Evolutionary conservation across 768 basidiomycete species (phyloP), one percentile per base, ranked within the genome.

Genomic region (Kwoniella pini): DNA sequence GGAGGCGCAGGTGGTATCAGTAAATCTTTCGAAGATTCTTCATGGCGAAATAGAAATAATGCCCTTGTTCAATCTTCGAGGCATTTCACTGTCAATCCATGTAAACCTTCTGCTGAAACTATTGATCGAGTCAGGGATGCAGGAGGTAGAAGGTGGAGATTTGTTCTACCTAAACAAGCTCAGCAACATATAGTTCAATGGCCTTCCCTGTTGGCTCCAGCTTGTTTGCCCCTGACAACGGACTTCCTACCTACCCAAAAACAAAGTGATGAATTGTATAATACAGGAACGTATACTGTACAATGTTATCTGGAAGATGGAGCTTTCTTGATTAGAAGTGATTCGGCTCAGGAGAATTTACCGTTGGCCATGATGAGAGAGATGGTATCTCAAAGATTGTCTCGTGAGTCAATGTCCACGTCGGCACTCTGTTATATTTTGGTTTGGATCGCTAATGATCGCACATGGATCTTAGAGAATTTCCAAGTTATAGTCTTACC

Each of bases 161-260:
- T 95, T 72, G 84, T 88, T 61, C 56, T 64, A 24, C 46, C 68
- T 13, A 82, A 83, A 17, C 84, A 86, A 6, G 76, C 84, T 24
- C 87, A 91, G 75, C 86, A 92, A 62, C 87, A 94, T 44, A 84
- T 74, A 6, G 77, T 93, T 77, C 96, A 97, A 75, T 98, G 95
- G 95, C 86, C 85, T 65, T 87, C 87, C 10, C 86, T 93, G 74
- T 83, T 87, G 51, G 88, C 89, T 0, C 93, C 94, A 0, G 84
- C 86, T 11, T 94, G 90, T 69, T 83, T 97, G 1, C 95, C 95
- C 5, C 82, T 98, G 51, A 93, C 93, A 0, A 88, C 89, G 12
- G 93, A 95, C 71, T 85, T 91, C 71, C 87, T 95, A 65, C 94
- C 95, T 0, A 84, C 86, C 5, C 57, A 10, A 82, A 81, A 19